These are phyloP conservation scores for Nitzschia sp. DNA, from an alignment of 108 stramenopile genomes.

Conservation along the genomic window DNA sequence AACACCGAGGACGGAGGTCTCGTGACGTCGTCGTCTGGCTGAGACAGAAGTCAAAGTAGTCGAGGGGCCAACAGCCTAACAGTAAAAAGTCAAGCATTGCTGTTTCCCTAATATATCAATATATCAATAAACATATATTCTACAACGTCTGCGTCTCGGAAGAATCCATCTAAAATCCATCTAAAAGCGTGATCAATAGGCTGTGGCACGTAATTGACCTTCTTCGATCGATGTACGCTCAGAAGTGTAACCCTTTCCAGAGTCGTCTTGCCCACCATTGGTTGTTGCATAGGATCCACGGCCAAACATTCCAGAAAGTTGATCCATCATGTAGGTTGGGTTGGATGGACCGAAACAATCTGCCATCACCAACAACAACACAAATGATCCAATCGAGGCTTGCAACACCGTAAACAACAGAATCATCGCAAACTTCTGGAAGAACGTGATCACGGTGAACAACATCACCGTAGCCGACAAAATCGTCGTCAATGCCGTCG, in stretches of 20 bases:
- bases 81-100: too few relatives aligned
- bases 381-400: slow-evolving; percentile 39
- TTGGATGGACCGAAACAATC: slow-evolving; percentile 42
- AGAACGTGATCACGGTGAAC: slow-evolving; percentile 38
- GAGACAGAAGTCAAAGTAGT: too few relatives aligned
- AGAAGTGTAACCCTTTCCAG: neutral
- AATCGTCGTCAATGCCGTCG: slow-evolving; percentile 48
- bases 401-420: slow-evolving; percentile 45
- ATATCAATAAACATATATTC: too few relatives aligned
- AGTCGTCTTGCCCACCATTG: too few relatives aligned
- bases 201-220: neutral
- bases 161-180: neutral
- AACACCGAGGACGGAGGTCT: too few relatives aligned
- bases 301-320: neutral
- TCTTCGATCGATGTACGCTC: neutral
- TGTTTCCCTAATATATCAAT: too few relatives aligned
- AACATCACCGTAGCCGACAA: slow-evolving; percentile 42
- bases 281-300: too few relatives aligned
- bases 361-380: slow-evolving; percentile 30
- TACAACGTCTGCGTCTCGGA: neutral
- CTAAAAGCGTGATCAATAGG: neutral
- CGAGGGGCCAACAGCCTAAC: too few relatives aligned
- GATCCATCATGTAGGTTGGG: slow-evolving; percentile 31
- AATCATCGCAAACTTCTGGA: slow-evolving; percentile 49
- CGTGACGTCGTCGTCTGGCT: too few relatives aligned